phyloP scores from a whole-genome alignment of 441 rosid species.

The Populus trichocarpa region DNA sequence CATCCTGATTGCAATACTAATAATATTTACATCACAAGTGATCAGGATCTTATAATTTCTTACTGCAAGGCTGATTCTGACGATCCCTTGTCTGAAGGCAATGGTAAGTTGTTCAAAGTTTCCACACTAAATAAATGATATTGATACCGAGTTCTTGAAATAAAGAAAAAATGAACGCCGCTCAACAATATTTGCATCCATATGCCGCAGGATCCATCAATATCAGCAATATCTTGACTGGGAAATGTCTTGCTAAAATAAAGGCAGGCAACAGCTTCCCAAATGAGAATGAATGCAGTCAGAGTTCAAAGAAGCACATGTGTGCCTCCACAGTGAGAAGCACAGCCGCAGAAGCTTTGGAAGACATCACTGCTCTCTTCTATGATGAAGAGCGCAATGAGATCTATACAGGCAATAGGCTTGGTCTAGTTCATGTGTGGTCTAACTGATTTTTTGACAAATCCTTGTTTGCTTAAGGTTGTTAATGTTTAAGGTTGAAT shows the following conservation, averaged over 20 bases:
- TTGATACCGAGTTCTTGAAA: neutral
- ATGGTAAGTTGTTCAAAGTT: constrained; percentile 34
- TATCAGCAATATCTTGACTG: constrained; percentile 79
- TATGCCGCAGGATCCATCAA: constrained; percentile 74
- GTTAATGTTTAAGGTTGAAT: neutral
- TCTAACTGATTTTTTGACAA: constrained; percentile 39
- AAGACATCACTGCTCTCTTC: constrained; percentile 78
- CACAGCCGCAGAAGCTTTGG: constrained; percentile 68
- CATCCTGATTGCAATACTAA: constrained; percentile 51
- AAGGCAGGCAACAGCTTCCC: constrained; percentile 46
- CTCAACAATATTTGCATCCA: neutral
- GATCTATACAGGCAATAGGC: constrained; percentile 74
- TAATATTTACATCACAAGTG: constrained; percentile 46
- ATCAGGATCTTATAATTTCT: constrained; percentile 77
- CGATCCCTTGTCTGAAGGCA: constrained; percentile 56
- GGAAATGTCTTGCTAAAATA: constrained; percentile 81
- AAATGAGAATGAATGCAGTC: constrained; percentile 20
- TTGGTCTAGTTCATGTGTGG: constrained; percentile 80
- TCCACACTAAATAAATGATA: neutral
- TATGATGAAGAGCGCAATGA: constrained; percentile 83
- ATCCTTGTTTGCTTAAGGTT: neutral
- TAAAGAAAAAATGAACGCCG: neutral
- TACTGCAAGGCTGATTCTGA: constrained; percentile 76
- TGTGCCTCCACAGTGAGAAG: constrained; percentile 35
- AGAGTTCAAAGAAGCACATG: constrained; percentile 19